phyloP scores from a whole-genome alignment of 176 grass and related monocot genomes.

The Avena eriantha region DNA sequence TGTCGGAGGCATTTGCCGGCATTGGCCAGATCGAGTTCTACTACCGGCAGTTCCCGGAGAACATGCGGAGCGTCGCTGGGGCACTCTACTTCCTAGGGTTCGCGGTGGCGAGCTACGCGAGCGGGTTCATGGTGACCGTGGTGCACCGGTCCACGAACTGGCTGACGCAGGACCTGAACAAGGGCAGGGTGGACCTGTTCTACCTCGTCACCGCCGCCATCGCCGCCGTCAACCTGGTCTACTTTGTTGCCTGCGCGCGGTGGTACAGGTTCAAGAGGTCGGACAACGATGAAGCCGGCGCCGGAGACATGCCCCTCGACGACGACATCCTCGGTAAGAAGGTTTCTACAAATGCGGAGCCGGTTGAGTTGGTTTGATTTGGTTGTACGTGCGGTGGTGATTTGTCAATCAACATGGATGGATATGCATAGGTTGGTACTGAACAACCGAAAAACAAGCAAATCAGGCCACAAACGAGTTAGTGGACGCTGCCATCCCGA shows the following conservation, averaged over 20 bases:
- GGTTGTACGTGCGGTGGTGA: neutral
- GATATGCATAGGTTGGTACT: neutral
- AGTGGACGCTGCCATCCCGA: too few species aligned
- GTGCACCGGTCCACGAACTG: conserved; percentile 62
- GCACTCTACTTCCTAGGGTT: conserved; percentile 47
- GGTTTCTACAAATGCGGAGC: neutral
- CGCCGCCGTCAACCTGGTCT: conserved; percentile 47
- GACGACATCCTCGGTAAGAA: neutral
- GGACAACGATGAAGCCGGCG: neutral
- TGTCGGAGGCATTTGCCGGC: conserved; percentile 63
- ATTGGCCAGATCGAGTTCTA: conserved; percentile 72
- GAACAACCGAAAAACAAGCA: too few species aligned
- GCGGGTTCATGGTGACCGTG: conserved; percentile 51
- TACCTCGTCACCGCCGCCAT: conserved; percentile 38
- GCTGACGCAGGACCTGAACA: conserved; percentile 60
- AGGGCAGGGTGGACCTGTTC: conserved; percentile 61
- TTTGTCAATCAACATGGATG: neutral
- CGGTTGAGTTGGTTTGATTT: neutral
- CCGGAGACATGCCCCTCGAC: neutral
- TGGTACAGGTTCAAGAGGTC: conserved; percentile 74
- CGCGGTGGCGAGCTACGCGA: conserved; percentile 50
- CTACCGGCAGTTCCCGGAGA: conserved; percentile 79
- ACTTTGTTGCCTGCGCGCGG: conserved; percentile 60
- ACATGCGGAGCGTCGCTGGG: conserved; percentile 21
- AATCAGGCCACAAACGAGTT: too few species aligned